Base-by-base conservation (phyloP, 306 rosid species). In the Arachis hypogaea region DNA sequence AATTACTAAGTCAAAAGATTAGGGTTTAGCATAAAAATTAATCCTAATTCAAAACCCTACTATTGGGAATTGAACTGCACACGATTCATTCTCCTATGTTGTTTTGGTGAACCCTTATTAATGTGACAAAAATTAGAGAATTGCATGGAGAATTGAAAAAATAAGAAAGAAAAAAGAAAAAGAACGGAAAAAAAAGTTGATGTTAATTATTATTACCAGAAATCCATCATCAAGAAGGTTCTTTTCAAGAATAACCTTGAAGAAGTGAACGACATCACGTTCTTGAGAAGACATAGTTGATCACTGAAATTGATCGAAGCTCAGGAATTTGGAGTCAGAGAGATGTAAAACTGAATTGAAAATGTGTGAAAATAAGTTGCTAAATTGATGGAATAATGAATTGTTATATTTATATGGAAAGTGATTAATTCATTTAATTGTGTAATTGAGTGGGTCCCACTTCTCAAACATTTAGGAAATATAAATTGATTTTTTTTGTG, bases 211-310 rank as follows among this genome's bases (percentile, higher is more conserved):
- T 36, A 7, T 47, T 76, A 76, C 80, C 74, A 76, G 5, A 16
- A 38, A n/a, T 67, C 55, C 74, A 11, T 45, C 74, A 11, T 22
- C n/a, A 18, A 42, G 52, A 49, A 76, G 51, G 62, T 22, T 58
- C 14, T 28, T 67, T 67, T 76, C 45, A 59, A 76, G 61, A 67
- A 76, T 67, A 18, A 76, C 69, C 61, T 76, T 76, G 45, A 76
- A 76, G 68, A 76, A 76, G 68, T 67, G 80, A 3, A 67, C 16
- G 5, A 30, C 52, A 42, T 71, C 75, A 71, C 22, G 3, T 71
- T 14, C 14, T 75, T 58, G 68, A 45, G 74, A 75, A n/a, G 60
- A 6, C 66, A 55, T 59, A 3, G 14, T 72, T 22, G 28, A 22
- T 1, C 28, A 22, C 28, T 22, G 28, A 22, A 42, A 7, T 22